A percentile compares a stretch with the other conserved stretches of the same genome.
These are phyloP conservation scores for Adansonia gregorii DNA, from an alignment of 441 rosid species.

Conservation along the genomic window DNA sequence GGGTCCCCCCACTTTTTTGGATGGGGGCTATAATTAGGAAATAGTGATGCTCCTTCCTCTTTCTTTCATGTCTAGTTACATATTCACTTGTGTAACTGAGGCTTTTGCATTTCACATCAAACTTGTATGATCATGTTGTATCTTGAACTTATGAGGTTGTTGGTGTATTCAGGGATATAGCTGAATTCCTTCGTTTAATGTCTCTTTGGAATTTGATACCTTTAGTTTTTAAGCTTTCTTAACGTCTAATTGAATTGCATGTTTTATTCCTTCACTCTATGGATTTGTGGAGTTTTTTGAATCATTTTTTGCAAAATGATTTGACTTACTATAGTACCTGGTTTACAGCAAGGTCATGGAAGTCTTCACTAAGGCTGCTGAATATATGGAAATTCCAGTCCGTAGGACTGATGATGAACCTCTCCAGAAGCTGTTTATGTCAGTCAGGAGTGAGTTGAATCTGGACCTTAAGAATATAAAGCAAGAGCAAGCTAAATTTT, in stretches of 20 bases:
- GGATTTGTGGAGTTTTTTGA: background rate
- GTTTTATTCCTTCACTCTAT: background rate
- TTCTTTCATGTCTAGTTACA: background rate
- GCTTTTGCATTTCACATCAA: background rate
- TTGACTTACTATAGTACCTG: constrained; percentile 27
- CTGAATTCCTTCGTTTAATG: background rate
- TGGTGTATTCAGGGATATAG: background rate
- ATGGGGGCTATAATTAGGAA: background rate
- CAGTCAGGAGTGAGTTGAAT: constrained; percentile 96
- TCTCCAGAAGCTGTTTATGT: constrained; percentile 91
- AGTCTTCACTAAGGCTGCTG: constrained; percentile 95
- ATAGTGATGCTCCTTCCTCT: background rate
- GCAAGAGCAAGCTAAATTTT: constrained; percentile 99
- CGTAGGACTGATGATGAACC: constrained; percentile 96
- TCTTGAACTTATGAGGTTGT: background rate
- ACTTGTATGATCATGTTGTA: background rate
- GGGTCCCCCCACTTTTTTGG: background rate
- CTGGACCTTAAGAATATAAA: constrained; percentile 92
- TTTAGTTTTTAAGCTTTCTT: background rate
- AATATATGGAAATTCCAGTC: constrained; percentile 94
- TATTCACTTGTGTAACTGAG: background rate
- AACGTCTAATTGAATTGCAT: background rate
- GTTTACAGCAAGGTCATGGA: constrained; percentile 94
- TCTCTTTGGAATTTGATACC: background rate
- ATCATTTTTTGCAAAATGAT: background rate